Evolutionary conservation across 805 yeast genomes (phyloP).

Genomic region (Kodamaea hsintzibuensis): DNA sequence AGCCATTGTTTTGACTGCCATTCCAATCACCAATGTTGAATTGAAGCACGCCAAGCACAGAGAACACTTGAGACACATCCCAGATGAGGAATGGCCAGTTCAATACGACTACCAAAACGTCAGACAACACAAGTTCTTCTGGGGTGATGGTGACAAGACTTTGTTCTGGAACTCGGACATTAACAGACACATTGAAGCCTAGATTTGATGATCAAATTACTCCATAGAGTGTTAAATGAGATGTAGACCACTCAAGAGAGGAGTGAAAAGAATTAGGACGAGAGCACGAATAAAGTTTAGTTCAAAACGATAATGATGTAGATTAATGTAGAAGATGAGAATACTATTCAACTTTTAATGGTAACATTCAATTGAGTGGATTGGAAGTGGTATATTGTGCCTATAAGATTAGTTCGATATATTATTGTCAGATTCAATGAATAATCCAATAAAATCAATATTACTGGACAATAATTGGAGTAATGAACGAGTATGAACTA

Average conservation of each 20-base stretch:
- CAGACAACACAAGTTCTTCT: constrained; percentile 85
- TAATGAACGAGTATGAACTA: too few species aligned
- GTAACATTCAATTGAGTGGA: too few species aligned
- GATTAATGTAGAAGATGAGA: neutral
- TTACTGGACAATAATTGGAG: neutral
- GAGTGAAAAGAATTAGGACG: neutral
- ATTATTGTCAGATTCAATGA: neutral
- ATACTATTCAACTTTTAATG: too few species aligned
- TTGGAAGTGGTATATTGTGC: too few species aligned
- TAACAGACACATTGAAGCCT: constrained; percentile 74
- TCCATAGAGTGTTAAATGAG: neutral
- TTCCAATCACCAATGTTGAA: constrained; percentile 82
- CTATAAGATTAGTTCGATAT: too few species aligned
- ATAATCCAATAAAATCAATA: too few species aligned
- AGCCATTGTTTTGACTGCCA: constrained; percentile 70
- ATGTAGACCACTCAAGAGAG: neutral
- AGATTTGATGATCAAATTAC: constrained; percentile 6
- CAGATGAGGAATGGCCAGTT: constrained; percentile 91
- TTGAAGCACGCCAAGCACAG: constrained; percentile 89
- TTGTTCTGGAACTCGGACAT: constrained; percentile 92
- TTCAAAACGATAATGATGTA: neutral
- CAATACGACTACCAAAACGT: constrained; percentile 91
- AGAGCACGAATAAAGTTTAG: neutral
- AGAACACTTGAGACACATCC: constrained; percentile 65
- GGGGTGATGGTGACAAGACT: constrained; percentile 99